Evolutionary conservation across 2,329 filamentous ascomycete genomes (phyloP).

Genomic region (Cladosporium cucumerinum): DNA sequence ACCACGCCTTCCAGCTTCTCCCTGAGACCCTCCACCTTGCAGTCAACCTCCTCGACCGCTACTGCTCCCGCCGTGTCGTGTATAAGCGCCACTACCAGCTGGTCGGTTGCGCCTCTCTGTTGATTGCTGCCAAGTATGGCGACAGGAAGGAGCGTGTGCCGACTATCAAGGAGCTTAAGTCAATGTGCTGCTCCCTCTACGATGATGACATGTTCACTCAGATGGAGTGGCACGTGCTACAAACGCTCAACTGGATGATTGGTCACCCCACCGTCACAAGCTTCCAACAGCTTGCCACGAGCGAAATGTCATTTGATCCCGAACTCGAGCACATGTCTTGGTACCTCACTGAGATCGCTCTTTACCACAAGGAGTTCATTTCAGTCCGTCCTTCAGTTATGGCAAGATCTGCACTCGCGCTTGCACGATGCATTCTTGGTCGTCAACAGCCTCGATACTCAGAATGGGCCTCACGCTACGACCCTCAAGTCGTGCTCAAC

Average conservation of each 20-base stretch:
- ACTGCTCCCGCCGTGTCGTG: slow-evolving; percentile 95
- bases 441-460: slow-evolving; percentile 69
- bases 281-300: slow-evolving; percentile 82
- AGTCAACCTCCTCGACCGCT: slow-evolving; percentile 92
- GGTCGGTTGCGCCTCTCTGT: slow-evolving; percentile 89
- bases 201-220: slow-evolving; percentile 99
- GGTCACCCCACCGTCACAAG: slow-evolving; percentile 94
- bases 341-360: slow-evolving; percentile 90
- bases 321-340: slow-evolving; percentile 93
- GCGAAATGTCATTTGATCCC: slow-evolving; percentile 69
- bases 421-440: slow-evolving; percentile 81
- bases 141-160: slow-evolving; percentile 99
- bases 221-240: slow-evolving; percentile 99
- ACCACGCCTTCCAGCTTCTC: slow-evolving; percentile 87
- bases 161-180: slow-evolving; percentile 93
- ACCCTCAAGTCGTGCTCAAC: slow-evolving; percentile 63
- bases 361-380: slow-evolving; percentile 97
- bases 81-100: slow-evolving; percentile 99
- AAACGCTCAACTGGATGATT: slow-evolving; percentile 93
- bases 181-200: slow-evolving; percentile 98
- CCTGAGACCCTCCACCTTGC: slow-evolving; percentile 95
- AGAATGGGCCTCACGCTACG: slow-evolving; percentile 70
- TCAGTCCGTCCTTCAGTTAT: slow-evolving; percentile 87
- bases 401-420: slow-evolving; percentile 79
- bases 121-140: slow-evolving; percentile 97